These are phyloP conservation scores for Petunia hybrid DNA, from an alignment of 305 asterid species.

Conservation along the genomic window DNA sequence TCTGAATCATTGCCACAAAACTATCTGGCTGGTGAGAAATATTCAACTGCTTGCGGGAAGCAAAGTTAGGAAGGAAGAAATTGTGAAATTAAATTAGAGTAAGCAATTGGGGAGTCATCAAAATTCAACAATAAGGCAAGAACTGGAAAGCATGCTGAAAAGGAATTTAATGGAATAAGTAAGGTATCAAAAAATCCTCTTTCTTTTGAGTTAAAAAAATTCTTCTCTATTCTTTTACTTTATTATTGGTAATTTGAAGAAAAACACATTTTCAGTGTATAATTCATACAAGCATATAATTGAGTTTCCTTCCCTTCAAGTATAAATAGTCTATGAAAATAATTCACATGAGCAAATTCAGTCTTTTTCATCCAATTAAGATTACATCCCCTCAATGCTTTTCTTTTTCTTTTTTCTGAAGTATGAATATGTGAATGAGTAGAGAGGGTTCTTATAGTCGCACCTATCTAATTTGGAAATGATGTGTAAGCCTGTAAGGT, in stretches of 20 bases:
- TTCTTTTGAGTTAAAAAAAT: neutral
- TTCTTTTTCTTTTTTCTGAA: neutral
- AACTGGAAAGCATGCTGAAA: neutral
- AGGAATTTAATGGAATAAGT: constrained; percentile 17
- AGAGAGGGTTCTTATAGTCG: neutral
- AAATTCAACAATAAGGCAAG: neutral
- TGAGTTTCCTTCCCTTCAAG: constrained; percentile 6
- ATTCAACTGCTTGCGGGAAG: neutral
- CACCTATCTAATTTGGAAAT: neutral
- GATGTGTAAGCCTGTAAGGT: neutral
- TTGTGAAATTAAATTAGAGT: neutral
- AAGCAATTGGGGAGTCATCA: neutral
- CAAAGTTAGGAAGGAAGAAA: neutral
- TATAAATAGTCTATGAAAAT: neutral
- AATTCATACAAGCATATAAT: neutral
- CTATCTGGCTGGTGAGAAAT: neutral
- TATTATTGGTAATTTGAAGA: neutral
- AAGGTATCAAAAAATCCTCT: neutral
- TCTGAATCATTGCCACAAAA: neutral
- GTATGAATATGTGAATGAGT: neutral
- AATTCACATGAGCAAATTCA: neutral
- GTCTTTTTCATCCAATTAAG: neutral
- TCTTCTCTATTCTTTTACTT: neutral
- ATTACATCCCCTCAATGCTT: neutral
- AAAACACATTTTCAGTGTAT: neutral